These are phyloP conservation scores for Rutstroemia sp. DNA, from an alignment of 2,329 filamentous ascomycete genomes.

Conservation along the genomic window DNA sequence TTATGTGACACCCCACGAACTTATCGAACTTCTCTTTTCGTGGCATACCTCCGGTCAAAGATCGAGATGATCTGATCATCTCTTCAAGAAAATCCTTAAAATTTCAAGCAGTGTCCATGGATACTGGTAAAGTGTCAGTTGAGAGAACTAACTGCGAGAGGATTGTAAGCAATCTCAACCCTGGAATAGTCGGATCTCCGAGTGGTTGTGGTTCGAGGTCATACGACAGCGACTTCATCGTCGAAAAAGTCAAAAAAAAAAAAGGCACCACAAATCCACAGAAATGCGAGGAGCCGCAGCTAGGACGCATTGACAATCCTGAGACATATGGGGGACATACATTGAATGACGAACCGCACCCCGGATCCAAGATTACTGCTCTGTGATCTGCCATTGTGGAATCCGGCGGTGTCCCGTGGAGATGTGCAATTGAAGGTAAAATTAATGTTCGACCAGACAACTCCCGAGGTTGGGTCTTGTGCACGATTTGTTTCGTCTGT, in stretches of 20 bases:
- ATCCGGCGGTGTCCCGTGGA: too few species aligned
- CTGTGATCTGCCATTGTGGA: too few species aligned
- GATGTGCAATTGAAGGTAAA: too few species aligned
- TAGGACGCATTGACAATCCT: background rate
- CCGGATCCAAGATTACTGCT: too few species aligned
- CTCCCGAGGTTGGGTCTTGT: too few species aligned
- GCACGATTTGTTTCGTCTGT: background rate
- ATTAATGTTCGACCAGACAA: too few species aligned
- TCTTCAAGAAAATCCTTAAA: too few species aligned
- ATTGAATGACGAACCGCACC: background rate
- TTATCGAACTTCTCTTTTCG: background rate
- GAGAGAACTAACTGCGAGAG: background rate
- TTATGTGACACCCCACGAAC: background rate
- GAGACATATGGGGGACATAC: background rate
- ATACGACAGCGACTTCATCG: background rate
- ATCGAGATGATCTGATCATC: background rate
- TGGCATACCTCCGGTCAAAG: background rate
- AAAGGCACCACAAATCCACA: background rate
- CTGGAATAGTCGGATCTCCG: background rate
- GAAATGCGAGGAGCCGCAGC: slow-evolving; percentile 5
- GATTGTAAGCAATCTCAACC: background rate
- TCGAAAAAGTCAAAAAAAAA: background rate
- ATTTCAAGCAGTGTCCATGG: background rate
- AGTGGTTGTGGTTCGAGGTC: background rate
- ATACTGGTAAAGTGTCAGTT: background rate